Conservation (phyloP, 805 yeast species). For the Candida krabiensis region DNA sequence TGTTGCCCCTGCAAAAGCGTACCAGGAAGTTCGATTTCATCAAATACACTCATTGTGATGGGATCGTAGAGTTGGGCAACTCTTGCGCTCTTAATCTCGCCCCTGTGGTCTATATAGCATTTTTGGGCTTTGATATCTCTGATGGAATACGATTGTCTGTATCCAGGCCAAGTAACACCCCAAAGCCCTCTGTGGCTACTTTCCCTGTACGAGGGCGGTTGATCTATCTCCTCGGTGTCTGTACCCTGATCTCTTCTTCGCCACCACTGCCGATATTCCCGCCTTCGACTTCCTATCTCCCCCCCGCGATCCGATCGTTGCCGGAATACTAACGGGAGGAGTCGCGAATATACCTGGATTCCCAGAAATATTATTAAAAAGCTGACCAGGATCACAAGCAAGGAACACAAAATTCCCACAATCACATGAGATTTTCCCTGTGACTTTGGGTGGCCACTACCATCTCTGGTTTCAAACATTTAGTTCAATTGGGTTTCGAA, state of each 20-base stretch:
- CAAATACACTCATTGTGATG: constrained; percentile 10
- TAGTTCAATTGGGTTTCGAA: too few relatives aligned
- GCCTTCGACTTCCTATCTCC: neutral
- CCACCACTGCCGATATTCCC: too few relatives aligned
- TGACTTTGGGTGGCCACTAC: too few relatives aligned
- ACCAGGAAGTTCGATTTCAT: constrained; percentile 13
- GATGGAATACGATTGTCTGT: constrained; percentile 17
- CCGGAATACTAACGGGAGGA: constrained; percentile 7
- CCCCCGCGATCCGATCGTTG: neutral
- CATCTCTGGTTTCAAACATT: too few relatives aligned
- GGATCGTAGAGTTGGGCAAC: constrained; percentile 17
- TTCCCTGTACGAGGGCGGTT: constrained; percentile 18
- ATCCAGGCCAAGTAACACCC: constrained; percentile 3
- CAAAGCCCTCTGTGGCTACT: constrained; percentile 1
- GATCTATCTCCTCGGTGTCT: too few relatives aligned
- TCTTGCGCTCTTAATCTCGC: constrained; percentile 10
- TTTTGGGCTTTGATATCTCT: constrained; percentile 11
- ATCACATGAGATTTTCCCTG: too few relatives aligned
- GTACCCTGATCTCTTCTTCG: too few relatives aligned
- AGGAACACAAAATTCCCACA: constrained; percentile 10
- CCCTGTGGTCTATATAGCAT: constrained; percentile 14
- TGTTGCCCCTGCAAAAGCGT: constrained; percentile 1
- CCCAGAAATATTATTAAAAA: constrained; percentile 10
- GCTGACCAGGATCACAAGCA: constrained; percentile 6
- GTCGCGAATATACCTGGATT: constrained; percentile 8